These are phyloP conservation scores for Phytophthora rubi DNA, from an alignment of 352 stramenopile genomes.

Conservation along the genomic window DNA sequence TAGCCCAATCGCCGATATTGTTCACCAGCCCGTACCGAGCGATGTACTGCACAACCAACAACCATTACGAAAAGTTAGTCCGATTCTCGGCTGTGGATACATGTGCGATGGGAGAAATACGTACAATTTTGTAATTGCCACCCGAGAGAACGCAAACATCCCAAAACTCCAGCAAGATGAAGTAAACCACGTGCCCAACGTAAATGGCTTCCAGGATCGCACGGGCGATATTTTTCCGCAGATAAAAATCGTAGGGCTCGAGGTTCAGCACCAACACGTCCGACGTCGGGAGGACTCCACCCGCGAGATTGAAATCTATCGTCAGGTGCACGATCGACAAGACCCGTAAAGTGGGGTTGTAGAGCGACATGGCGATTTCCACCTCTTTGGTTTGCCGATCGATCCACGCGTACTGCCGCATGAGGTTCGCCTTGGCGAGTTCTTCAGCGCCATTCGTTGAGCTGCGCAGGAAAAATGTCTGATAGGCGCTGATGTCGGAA, in stretches of 20 bases:
- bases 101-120: conserved; percentile 6
- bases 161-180: conserved; percentile 67
- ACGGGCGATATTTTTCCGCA: conserved; percentile 53
- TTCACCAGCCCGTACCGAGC: conserved; percentile 69
- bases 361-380: conserved; percentile 62
- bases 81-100: neutral
- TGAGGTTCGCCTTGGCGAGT: conserved; percentile 29
- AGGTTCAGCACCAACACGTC: conserved; percentile 66
- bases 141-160: conserved; percentile 68
- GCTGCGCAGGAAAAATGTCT: conserved; percentile 69
- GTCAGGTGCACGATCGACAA: conserved; percentile 67
- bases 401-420: conserved; percentile 62
- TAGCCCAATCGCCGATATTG: conserved; percentile 71
- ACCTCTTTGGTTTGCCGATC: conserved; percentile 68
- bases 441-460: conserved; percentile 42
- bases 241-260: conserved; percentile 70
- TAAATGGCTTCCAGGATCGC: conserved; percentile 56
- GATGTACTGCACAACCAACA: conserved; percentile 52
- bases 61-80: conserved; percentile 2
- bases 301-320: conserved; percentile 65
- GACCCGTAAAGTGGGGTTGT: conserved; percentile 69
- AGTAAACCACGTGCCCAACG: conserved; percentile 61
- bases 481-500: conserved; percentile 46
- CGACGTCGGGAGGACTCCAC: conserved; percentile 49
- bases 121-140: conserved; percentile 51